Conservation (phyloP, 257 asterid genomes). For the Fraxinus cuspidata region DNA sequence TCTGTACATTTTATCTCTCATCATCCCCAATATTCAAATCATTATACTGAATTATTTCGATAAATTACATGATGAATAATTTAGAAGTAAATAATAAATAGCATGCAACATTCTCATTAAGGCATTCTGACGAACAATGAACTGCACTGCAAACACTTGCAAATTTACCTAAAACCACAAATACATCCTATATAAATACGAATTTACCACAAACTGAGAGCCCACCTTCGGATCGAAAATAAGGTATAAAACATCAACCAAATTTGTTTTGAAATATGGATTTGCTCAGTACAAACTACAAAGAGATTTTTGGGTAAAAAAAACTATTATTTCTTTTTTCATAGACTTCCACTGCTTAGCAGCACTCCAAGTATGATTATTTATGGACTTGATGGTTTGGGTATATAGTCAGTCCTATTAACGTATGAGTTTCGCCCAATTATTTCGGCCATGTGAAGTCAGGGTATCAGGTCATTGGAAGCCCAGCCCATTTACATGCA, state of each 20-base stretch:
- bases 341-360: too few relatives aligned
- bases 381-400: too few relatives aligned
- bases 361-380: too few relatives aligned
- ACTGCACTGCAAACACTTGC: background rate
- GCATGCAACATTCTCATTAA: conserved; percentile 8
- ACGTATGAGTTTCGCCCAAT: too few relatives aligned
- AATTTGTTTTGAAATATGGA: background rate
- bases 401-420: too few relatives aligned
- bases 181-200: background rate
- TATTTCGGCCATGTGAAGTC: too few relatives aligned
- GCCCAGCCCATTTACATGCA: too few relatives aligned
- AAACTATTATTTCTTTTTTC: background rate
- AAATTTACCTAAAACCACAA: background rate
- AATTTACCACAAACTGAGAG: background rate
- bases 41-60: background rate
- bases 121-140: conserved; percentile 31
- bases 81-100: conserved; percentile 2
- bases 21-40: conserved; percentile 13
- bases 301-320: background rate
- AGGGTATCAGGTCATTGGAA: too few relatives aligned
- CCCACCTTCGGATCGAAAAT: background rate
- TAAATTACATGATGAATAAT: conserved; percentile 3
- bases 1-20: conserved; percentile 37
- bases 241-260: background rate
- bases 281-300: background rate